Evolutionary conservation across 1,284 basidiomycete species (phyloP).

Genomic region (Heliocybe sulcata): DNA sequence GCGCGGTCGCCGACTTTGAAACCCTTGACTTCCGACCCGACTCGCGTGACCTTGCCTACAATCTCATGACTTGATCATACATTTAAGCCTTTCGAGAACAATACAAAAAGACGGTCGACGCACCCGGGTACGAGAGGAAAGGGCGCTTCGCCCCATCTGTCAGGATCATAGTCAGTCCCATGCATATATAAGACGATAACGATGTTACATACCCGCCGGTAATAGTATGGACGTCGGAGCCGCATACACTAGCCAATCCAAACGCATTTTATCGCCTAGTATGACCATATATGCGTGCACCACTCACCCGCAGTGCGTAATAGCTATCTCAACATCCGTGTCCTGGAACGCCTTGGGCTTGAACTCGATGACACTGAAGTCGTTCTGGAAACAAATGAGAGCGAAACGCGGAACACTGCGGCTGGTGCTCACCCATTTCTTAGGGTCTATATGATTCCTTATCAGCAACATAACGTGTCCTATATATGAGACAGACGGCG

Average conservation of each 20-base stretch:
- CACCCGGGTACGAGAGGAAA: conserved; percentile 22
- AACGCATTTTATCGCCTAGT: conserved; percentile 16
- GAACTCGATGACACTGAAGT: conserved; percentile 34
- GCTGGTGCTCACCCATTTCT: conserved; percentile 18
- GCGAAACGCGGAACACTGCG: not conserved
- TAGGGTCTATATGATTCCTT: conserved; percentile 9
- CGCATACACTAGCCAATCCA: conserved; percentile 27
- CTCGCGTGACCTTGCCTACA: conserved; percentile 43
- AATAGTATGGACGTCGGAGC: conserved; percentile 48
- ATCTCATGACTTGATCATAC: conserved; percentile 44
- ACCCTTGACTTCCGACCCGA: conserved; percentile 45
- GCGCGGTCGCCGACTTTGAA: conserved; percentile 61
- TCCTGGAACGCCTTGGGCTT: conserved; percentile 23
- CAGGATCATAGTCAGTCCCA: conserved; percentile 4
- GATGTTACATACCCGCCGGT: conserved; percentile 22
- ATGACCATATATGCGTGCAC: not conserved
- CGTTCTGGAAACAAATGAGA: conserved; percentile 14
- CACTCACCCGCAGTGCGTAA: conserved; percentile 24
- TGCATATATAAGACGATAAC: not conserved
- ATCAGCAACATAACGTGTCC: not conserved
- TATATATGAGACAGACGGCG: not conserved
- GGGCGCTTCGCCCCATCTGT: conserved; percentile 19
- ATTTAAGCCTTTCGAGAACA: not conserved
- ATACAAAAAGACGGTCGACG: conserved; percentile 11
- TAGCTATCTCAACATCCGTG: conserved; percentile 28